phyloP scores from a whole-genome alignment of 2,329 filamentous ascomycete genomes.

The Septoria linicola region DNA sequence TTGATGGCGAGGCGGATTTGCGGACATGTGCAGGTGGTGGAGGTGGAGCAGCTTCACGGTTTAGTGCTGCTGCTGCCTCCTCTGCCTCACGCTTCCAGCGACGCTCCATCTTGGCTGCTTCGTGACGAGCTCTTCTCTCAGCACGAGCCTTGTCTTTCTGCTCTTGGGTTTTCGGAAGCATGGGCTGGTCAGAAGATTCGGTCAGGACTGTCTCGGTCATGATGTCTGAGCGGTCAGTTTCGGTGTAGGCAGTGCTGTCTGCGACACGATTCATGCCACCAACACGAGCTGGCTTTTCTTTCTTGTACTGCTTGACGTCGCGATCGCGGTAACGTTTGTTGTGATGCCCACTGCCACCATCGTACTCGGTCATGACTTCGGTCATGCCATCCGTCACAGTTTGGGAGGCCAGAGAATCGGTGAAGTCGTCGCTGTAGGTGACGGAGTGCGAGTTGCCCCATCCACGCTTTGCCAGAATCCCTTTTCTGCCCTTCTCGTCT shows the following conservation, averaged over 20 bases:
- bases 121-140: conserved; percentile 39
- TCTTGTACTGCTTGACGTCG: conserved; percentile 78
- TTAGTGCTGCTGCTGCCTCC: conserved; percentile 39
- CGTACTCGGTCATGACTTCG: conserved; percentile 30
- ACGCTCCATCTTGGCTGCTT: conserved; percentile 41
- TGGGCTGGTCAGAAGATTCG: conserved; percentile 48
- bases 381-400: conserved; percentile 37
- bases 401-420: conserved; percentile 36
- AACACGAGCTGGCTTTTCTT: conserved; percentile 81
- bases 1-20: conserved; percentile 33
- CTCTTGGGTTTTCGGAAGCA: conserved; percentile 31
- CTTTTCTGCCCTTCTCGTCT: conserved; percentile 47
- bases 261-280: conserved; percentile 82
- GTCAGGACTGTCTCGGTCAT: conserved; percentile 43
- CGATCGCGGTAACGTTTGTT: conserved; percentile 55
- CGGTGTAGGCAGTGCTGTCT: conserved; percentile 75
- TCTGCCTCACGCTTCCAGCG: conserved; percentile 44
- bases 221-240: conserved; percentile 63
- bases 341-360: conserved; percentile 33
- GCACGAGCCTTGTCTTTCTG: conserved; percentile 43
- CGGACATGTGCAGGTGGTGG: conserved; percentile 24
- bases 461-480: conserved; percentile 39
- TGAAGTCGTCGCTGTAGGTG: conserved; percentile 45
- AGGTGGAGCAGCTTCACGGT: conserved; percentile 33
- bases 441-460: conserved; percentile 46